Evolutionary conservation across 1,284 basidiomycete genomes (phyloP).

Genomic region (Lentinula novae-zelandiae): DNA sequence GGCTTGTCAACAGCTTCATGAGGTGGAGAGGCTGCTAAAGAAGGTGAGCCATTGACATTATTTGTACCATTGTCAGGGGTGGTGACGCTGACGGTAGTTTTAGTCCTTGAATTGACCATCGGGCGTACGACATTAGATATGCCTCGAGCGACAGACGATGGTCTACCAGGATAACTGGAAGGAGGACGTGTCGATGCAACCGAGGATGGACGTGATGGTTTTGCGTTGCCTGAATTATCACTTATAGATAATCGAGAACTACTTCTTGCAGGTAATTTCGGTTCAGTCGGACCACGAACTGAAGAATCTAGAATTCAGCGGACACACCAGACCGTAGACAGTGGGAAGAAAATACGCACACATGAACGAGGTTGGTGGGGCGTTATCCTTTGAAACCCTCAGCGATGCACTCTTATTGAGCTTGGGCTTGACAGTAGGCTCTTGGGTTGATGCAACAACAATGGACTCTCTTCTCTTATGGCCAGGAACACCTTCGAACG

Average conservation of each 20-base stretch:
- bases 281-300: constrained; percentile 40
- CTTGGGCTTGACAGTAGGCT: constrained; percentile 62
- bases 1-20: constrained; percentile 11
- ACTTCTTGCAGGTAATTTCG: constrained; percentile 41
- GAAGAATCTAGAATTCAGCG: constrained; percentile 4
- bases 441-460: constrained; percentile 57
- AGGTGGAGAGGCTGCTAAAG: constrained; percentile 1
- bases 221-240: constrained; percentile 10
- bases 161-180: constrained; percentile 17
- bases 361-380: constrained; percentile 62
- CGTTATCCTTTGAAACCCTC: constrained; percentile 54
- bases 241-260: constrained; percentile 30
- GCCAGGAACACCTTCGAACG: constrained; percentile 76
- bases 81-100: constrained; percentile 17
- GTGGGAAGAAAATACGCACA: constrained; percentile 37
- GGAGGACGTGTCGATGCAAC: constrained; percentile 21
- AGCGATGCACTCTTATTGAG: constrained; percentile 68
- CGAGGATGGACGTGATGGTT: constrained; percentile 24
- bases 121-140: constrained; percentile 13
- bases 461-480: constrained; percentile 77
- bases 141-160: constrained; percentile 7
- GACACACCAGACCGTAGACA: background rate
- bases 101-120: constrained; percentile 13
- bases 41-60: background rate
- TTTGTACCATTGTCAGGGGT: constrained; percentile 15